Base-by-base conservation (phyloP, 1,139 yeast genomes). In the Lodderomyces jiufengensis region DNA sequence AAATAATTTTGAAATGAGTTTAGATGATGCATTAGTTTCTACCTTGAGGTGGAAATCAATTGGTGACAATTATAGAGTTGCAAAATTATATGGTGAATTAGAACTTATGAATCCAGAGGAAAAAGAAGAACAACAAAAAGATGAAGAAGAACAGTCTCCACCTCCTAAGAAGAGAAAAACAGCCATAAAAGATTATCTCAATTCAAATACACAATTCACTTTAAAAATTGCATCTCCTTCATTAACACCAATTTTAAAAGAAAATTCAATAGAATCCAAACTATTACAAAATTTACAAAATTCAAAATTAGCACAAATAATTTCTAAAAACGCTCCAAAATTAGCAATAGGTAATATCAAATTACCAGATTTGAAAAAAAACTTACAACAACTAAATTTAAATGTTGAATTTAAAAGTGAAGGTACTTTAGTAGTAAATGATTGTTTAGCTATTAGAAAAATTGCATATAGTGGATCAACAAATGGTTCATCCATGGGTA, bases 351-450 rank as follows among this genome's bases (percentile, higher is more conserved):
- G 99, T 33, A 96, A 90, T 52, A 79, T 94, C 35, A 73, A 85
- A 43, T 66, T 92, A 25, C 86, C 95, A 0, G 95, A 88, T 48
- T 66, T 92, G 39, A 82, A 85, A 50, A 78, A 78, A 49, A 73
- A 73, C 41, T 65, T 90, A 33, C 59, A 73, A 21, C 66, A 70
- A 13, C 61, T 64, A 35, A 84, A 86, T 37, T 76, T 84, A 49
- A 68, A 69, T 38, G 96, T 95, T 0, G 97, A 90, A 51, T 87
- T 92, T 55, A 80, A 84, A 53, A 94, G 97, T 38, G 97, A 88
- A 55, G 98, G 97, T 55, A 80, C 90, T 0, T 64, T 92, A 35
- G 95, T 90, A 7, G 84, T 95, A 27, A 90, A 90, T 51, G 85
- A 84, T 41, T 66, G 66, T 38, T 75, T 92, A 18, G 82, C 90